Evolutionary conservation across 164 flowering plant genomes (phyloP).

Genomic region (Liquidambar formosana): DNA sequence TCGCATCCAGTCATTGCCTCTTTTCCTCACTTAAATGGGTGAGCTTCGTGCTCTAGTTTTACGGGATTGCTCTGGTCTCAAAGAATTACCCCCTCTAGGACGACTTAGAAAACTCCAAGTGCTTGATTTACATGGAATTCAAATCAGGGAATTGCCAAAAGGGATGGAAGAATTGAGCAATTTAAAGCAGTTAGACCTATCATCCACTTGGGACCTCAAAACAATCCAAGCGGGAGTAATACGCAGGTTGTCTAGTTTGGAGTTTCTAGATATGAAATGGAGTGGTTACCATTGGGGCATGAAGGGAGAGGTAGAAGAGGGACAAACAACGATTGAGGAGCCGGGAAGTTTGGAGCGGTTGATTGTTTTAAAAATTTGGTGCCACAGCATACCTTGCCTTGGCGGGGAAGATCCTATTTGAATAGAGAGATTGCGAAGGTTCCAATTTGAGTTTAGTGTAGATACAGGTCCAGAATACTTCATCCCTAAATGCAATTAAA

Average conservation of each 20-base stretch:
- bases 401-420: not conserved
- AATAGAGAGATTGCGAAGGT: slow-evolving; percentile 8
- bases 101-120: slow-evolving; percentile 14
- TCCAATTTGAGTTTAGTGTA: not conserved
- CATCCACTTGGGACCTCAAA: slow-evolving; percentile 15
- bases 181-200: no score
- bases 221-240: slow-evolving; percentile 10
- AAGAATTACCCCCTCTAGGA: slow-evolving; percentile 17
- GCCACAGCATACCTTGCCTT: not conserved
- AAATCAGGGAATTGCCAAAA: slow-evolving; percentile 19
- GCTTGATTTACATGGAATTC: no score
- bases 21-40: no score
- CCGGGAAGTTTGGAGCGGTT: slow-evolving; percentile 3
- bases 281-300: slow-evolving; percentile 13
- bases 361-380: not conserved
- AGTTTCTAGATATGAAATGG: slow-evolving; percentile 20
- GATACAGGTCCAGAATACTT: no score
- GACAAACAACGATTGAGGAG: slow-evolving; percentile 14
- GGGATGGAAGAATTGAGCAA: no score
- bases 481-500: slow-evolving; percentile 2
- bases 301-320: not conserved
- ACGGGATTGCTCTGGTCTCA: no score
- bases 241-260: slow-evolving; percentile 8
- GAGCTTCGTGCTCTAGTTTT: no score
- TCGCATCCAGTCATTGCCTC: no score